Conservation (phyloP, 2,329 filamentous ascomycete species). For the Epicoccum sorghinum region DNA sequence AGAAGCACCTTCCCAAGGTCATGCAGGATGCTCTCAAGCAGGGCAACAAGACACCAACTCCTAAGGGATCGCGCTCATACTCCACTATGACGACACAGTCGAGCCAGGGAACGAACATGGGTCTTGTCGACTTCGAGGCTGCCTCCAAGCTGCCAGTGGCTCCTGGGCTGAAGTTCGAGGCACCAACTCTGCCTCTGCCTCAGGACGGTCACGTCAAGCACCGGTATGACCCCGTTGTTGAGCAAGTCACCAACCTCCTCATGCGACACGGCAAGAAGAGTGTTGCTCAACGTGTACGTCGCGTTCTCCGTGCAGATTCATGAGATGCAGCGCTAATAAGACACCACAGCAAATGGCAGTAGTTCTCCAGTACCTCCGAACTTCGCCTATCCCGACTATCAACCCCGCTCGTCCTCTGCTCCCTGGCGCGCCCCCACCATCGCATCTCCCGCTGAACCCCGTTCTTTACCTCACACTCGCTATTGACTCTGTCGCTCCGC, state of each 20-base stretch:
- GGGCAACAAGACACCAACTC: constrained; percentile 47
- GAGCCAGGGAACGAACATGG: constrained; percentile 34
- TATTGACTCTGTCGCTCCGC: constrained; percentile 89
- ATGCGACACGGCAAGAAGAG: constrained; percentile 93
- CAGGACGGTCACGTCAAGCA: constrained; percentile 71
- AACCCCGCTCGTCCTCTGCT: constrained; percentile 74
- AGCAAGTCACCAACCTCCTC: constrained; percentile 86
- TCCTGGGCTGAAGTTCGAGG: constrained; percentile 75
- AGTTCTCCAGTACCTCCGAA: constrained; percentile 84
- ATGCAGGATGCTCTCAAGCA: constrained; percentile 66
- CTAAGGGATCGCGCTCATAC: constrained; percentile 59
- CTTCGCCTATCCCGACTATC: constrained; percentile 76
- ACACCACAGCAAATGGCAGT: constrained; percentile 76
- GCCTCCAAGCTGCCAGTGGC: constrained; percentile 25
- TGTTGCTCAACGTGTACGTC: constrained; percentile 80
- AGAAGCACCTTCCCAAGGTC: constrained; percentile 69
- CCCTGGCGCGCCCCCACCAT: constrained; percentile 75
- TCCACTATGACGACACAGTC: constrained; percentile 55
- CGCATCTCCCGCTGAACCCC: constrained; percentile 85
- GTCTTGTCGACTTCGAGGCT: constrained; percentile 36
- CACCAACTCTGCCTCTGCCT: constrained; percentile 71
- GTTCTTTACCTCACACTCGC: constrained; percentile 87
- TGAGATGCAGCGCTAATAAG: constrained; percentile 4
- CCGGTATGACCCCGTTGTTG: constrained; percentile 83
- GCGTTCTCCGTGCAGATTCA: constrained; percentile 15